Base-by-base conservation (phyloP, 176 grass and related monocot species). In the Oryza brachyantha region DNA sequence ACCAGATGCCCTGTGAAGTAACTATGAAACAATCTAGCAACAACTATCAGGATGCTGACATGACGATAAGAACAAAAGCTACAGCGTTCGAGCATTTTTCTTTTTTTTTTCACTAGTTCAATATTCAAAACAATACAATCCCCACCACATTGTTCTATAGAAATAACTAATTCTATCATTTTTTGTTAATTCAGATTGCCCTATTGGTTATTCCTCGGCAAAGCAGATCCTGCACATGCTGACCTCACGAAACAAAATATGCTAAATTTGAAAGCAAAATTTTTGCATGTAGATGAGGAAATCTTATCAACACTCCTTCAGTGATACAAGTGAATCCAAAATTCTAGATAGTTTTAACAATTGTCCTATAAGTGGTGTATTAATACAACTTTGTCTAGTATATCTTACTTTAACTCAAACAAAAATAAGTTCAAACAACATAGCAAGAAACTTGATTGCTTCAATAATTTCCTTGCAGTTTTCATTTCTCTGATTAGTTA, bases 11-110 rank as follows among this genome's bases (percentile, higher is more conserved):
- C 9, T 32, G 32, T 64, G 61, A 63, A 29, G 34, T 79, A 41
- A 36, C 75, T 55, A 88, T 0, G 26, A 66, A 29, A 60, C 58
- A 85, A 66, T 75, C 28, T 59, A 81, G 67, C 13, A 35, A 76
- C 76, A 73, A 37, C 58, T 85, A 67, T 81, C 73, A 66, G 59
- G 78, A 85, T 68, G 61, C 68, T 79, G 86, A 88, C 62, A 57
- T 75, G 54, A 55, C 1, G 62, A 75, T 75, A 75, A 79, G 48
- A 68, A 67, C 66, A 54, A 64, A 39, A 25, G 29, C 66, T 35
- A 54, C 45, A 68, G n/a, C 19, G 35, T 45, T 14, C 17, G 19
- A 39, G 7, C 84, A 67, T 32, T 66, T 8, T 48, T 8, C 25
- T 81, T n/a, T 32, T 66, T 8, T 60, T 7, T 0, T 64, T 48